Conservation (phyloP, 345 rosid genomes). For the Passiflora organensis region DNA sequence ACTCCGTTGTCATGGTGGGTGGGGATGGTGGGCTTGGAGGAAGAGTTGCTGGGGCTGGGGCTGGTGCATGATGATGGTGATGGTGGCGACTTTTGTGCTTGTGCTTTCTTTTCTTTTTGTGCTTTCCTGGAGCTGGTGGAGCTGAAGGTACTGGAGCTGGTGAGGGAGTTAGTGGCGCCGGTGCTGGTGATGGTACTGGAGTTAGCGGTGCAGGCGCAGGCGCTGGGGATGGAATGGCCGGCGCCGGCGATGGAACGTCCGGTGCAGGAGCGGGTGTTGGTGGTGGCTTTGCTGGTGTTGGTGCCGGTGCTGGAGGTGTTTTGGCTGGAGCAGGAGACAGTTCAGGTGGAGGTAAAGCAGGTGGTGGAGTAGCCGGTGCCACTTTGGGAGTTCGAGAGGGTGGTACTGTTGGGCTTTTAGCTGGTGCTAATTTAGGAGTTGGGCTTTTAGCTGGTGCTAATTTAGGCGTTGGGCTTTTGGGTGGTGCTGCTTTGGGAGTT, state of each 20-base stretch:
- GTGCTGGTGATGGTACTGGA: constrained; percentile 38
- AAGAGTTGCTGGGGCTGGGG: constrained; percentile 23
- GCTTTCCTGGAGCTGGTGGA: constrained; percentile 20
- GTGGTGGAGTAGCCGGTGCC: constrained; percentile 27
- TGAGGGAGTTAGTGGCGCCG: constrained; percentile 6
- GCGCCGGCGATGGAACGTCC: constrained; percentile 12
- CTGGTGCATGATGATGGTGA: constrained; percentile 23
- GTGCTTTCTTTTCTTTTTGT: constrained; percentile 25
- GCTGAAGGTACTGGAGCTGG: constrained; percentile 38
- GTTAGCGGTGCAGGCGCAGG: constrained; percentile 17
- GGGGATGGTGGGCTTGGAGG: constrained; percentile 82
- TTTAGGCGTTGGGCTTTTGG: too few species aligned
- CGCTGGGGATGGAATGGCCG: constrained; percentile 22
- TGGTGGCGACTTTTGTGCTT: constrained; percentile 26
- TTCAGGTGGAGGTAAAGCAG: constrained; percentile 20
- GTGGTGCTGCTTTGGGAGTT: too few species aligned
- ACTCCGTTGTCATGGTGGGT: constrained; percentile 41
- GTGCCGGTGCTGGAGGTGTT: constrained; percentile 29
- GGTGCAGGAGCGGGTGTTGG: constrained; percentile 37
- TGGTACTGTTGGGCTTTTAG: constrained; percentile 47
- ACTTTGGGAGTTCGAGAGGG: too few species aligned
- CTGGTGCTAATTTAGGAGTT: constrained; percentile 51
- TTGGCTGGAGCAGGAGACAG: constrained; percentile 30
- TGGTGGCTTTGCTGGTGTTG: constrained; percentile 24
- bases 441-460: too few species aligned